These are phyloP conservation scores for Cytospora mali DNA, from an alignment of 2,329 filamentous ascomycete genomes.

Conservation along the genomic window DNA sequence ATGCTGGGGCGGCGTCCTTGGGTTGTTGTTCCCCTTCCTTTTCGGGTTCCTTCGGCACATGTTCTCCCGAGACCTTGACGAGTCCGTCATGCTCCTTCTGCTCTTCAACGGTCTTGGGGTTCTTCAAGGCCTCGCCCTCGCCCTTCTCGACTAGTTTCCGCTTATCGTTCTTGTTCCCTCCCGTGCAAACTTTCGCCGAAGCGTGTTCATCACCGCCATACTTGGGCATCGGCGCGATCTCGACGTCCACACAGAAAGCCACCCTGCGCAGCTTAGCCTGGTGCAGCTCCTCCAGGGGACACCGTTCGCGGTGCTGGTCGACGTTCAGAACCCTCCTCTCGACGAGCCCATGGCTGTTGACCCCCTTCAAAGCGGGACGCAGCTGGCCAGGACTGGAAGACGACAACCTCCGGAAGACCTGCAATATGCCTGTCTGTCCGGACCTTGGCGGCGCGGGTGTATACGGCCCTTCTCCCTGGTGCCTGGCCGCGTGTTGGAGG, in stretches of 20 bases:
- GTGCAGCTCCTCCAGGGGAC: slow-evolving; percentile 76
- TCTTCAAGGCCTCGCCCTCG: slow-evolving; percentile 75
- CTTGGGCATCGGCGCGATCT: slow-evolving; percentile 85
- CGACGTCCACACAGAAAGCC: slow-evolving; percentile 94
- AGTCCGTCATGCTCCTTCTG: slow-evolving; percentile 51
- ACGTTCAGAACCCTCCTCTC: slow-evolving; percentile 84
- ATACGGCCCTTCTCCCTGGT: slow-evolving; percentile 66
- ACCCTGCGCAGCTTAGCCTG: slow-evolving; percentile 82
- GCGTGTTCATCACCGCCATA: slow-evolving; percentile 65
- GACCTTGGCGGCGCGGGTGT: slow-evolving; percentile 74
- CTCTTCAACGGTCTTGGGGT: slow-evolving; percentile 61
- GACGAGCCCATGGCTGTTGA: slow-evolving; percentile 68
- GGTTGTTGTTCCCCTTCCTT: slow-evolving; percentile 38
- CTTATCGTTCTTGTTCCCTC: slow-evolving; percentile 60
- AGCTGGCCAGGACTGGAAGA: slow-evolving; percentile 59
- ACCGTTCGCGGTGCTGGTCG: slow-evolving; percentile 77
- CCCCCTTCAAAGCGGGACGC: slow-evolving; percentile 49
- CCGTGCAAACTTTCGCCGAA: slow-evolving; percentile 46
- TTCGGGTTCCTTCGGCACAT: slow-evolving; percentile 43
- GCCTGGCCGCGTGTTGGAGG: slow-evolving; percentile 57
- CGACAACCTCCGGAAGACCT: slow-evolving; percentile 80
- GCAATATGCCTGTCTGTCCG: slow-evolving; percentile 72
- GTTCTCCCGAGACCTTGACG: slow-evolving; percentile 47
- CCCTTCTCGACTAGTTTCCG: slow-evolving; percentile 68
- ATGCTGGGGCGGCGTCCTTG: slow-evolving; percentile 30